Evolutionary conservation across 1,139 yeast species (phyloP).

Genomic region (Nakaseomyces glabratus): DNA sequence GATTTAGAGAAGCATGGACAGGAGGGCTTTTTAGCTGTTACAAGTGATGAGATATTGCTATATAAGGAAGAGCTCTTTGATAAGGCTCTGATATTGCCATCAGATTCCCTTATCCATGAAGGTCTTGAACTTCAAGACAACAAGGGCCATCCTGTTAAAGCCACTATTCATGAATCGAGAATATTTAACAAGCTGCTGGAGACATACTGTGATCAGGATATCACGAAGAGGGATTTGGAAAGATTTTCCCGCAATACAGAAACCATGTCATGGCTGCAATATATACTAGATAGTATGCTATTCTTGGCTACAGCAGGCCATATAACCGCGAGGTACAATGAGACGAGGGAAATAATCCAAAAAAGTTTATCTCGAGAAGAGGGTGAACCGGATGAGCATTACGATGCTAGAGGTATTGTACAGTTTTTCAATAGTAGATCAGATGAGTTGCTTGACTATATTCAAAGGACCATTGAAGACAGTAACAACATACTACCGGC

Average conservation of each 20-base stretch:
- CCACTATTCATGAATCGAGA: conserved; percentile 34
- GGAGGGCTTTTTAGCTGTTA: conserved; percentile 49
- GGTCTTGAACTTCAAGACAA: conserved; percentile 23
- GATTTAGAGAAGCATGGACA: conserved; percentile 14
- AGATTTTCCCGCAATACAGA: conserved; percentile 29
- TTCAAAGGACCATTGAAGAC: background rate
- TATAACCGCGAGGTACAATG: conserved; percentile 31
- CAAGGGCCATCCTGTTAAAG: conserved; percentile 21
- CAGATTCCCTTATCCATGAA: conserved; percentile 24
- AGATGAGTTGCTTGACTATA: background rate
- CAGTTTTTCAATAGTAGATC: conserved; percentile 19
- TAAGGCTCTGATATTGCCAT: conserved; percentile 35
- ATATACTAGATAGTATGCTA: conserved; percentile 60
- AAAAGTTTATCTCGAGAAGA: conserved; percentile 21
- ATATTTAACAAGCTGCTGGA: conserved; percentile 16
- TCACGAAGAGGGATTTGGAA: conserved; percentile 22
- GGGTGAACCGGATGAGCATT: conserved; percentile 23
- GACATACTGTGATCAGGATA: conserved; percentile 15
- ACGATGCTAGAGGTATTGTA: conserved; percentile 24
- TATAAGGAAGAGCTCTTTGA: conserved; percentile 52
- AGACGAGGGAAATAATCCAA: conserved; percentile 19
- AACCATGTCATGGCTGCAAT: conserved; percentile 54
- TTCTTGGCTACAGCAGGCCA: conserved; percentile 88
- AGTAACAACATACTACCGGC: too few species aligned
- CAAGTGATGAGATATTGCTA: conserved; percentile 62